Percentiles rank a stretch among this genome's conserved stretches.
These are phyloP conservation scores for Backusella circina DNA, from an alignment of 192 early-diverging fungal species.

Conservation along the genomic window DNA sequence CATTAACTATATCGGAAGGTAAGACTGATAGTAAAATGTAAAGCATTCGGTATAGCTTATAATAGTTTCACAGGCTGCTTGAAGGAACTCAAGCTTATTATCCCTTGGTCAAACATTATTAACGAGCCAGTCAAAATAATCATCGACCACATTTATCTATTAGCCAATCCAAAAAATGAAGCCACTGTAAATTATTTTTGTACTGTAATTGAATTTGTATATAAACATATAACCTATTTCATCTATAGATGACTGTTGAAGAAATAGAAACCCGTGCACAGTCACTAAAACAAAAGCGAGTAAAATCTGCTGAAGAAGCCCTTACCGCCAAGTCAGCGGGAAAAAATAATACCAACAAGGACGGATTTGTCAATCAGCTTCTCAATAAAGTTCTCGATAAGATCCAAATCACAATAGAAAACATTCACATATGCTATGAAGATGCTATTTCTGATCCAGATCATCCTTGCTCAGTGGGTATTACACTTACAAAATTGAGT, in stretches of 20 bases:
- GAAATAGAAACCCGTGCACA: constrained; percentile 67
- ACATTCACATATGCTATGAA: constrained; percentile 87
- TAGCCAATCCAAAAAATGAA: constrained; percentile 64
- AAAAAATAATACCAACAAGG: constrained; percentile 13
- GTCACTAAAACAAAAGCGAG: constrained; percentile 61
- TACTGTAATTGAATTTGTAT: neutral
- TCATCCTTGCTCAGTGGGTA: constrained; percentile 70
- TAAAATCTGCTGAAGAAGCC: constrained; percentile 55
- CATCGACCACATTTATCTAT: constrained; percentile 71
- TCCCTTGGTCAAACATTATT: constrained; percentile 87
- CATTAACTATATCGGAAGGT: constrained; percentile 72
- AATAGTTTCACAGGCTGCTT: constrained; percentile 56
- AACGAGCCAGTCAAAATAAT: constrained; percentile 74
- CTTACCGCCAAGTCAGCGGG: constrained; percentile 1
- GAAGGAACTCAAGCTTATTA: constrained; percentile 73
- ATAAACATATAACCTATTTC: neutral
- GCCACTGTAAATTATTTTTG: constrained; percentile 41
- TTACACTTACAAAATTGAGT: constrained; percentile 74
- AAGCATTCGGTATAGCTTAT: neutral
- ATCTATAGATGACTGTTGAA: constrained; percentile 26
- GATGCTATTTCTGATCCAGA: constrained; percentile 66
- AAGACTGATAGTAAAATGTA: neutral
- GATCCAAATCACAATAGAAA: constrained; percentile 75
- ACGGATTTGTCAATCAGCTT: constrained; percentile 70
- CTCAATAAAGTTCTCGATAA: constrained; percentile 84